Base-by-base conservation (phyloP, 2,329 filamentous ascomycete genomes). In the Torrubiellomyces zombiae region DNA sequence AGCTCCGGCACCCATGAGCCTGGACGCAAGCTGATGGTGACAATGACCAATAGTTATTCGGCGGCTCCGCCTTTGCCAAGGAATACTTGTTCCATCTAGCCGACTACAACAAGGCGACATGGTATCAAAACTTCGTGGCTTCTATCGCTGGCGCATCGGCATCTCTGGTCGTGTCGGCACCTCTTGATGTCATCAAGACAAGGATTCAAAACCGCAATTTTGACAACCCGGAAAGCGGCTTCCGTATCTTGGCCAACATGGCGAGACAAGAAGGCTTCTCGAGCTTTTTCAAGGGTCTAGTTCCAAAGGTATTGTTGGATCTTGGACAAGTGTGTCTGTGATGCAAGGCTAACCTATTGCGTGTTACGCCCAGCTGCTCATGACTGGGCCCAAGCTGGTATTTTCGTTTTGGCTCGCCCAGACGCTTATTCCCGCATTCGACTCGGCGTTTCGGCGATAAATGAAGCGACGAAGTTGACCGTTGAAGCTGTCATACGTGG, bases 361-460 rank as follows among this genome's bases (percentile, higher is more conserved):
- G 14, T 30, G n/a, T n/a, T n/a, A n/a, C n/a, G n/a, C 18, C 32
- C 29, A 74, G 76, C 72, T 98, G 36, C 67, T 98, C 45, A 98
- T 98, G 89, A 98, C 89, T 10, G 91, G 89, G 14, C 89, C 89
- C 35, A 98, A 98, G 69, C 68, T 98, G 32, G 89, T 95, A 34
- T 98, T 98, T 64, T 94, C 85, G 32, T 98, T 98, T 74, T 98
- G 89, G 89, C 72, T 98, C 47, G 89, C 89, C 29, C 89, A 98
- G 64, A 95, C 89, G 16, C 63, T 98, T 43, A 98, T 98, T 47
- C 89, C 89, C 25, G 77, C 83, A 19, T 95, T 95, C 53, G 80
- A 72, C 39, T 48, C 39, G 29, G 53, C 54, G 35, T 41, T 65
- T 29, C 45, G 43, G 30, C 47, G 46, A 37, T 50, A 44, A 38